Base-by-base conservation (phyloP, 2,329 filamentous ascomycete genomes). In the Paraphaeosphaeria sporulosa region DNA sequence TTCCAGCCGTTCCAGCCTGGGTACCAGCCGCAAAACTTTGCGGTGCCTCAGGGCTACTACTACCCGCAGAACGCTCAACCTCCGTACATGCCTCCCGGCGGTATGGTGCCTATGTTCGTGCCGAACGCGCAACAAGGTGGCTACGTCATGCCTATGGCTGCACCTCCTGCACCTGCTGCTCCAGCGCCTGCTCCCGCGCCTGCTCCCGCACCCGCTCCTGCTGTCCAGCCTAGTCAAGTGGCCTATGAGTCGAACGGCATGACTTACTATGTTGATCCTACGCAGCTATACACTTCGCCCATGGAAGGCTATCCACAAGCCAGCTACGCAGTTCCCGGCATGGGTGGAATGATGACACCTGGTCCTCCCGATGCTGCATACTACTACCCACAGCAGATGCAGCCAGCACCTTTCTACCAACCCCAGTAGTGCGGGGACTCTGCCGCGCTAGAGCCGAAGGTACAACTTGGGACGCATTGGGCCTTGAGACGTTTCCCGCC, bases 161-260 rank as follows among this genome's bases (percentile, higher is more conserved):
- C 71, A 34, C 72, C 71, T 51, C 59, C 71, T n/a, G 72, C 74
- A 13, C 70, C 76, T 10, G 47, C 47, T 8, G 34, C 49, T 17
- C 19, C 49, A 3, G 32, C 49, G 32, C 72, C 71, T 52, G 59
- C 71, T n/a, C 72, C 74, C 13, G 69, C 76, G 3, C 27, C 47
- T 8, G 34, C 34, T 17, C 19, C 49, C 10, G 34, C 49, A 62
- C 65, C 71, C 36, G 65, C 75, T 30, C 59, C 72, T 51, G 60
- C 67, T 30, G 70, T 64, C 8, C 87, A 86, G 65, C 78, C 81
- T 3, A 83, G 83, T 19, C 86, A 86, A 59, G 85, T 90, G 21
- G 92, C 93, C 0, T 94, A 97, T 76, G 94, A 98, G 80, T 89
- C 90, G 64, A 96, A 97, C 68, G 95, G 95, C 63, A 98, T 96